Percentiles rank a stretch among this genome's conserved stretches.
Conservation (phyloP, 257 asterid genomes). For the Solanum chaucha region DNA sequence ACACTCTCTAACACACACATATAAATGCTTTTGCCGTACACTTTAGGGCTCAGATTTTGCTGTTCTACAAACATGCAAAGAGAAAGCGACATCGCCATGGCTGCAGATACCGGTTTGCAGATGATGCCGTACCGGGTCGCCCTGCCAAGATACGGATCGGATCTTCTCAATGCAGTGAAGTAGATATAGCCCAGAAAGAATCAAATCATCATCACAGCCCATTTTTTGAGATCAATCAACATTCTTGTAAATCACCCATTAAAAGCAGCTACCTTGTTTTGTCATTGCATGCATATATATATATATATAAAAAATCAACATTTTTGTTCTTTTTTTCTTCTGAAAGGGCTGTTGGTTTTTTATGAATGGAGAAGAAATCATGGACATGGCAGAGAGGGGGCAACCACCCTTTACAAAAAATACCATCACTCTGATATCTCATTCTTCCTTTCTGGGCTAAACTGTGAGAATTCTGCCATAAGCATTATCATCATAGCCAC, state of each 20-base stretch:
- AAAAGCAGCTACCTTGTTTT: neutral
- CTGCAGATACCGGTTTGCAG: neutral
- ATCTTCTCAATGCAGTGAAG: neutral
- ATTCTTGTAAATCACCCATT: neutral
- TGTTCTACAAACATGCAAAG: neutral
- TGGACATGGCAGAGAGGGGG: constrained; percentile 13
- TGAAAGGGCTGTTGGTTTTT: neutral
- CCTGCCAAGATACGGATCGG: neutral
- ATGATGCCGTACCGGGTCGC: neutral
- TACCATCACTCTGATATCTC: constrained; percentile 7
- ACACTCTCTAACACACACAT: too few relatives aligned
- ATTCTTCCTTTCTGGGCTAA: neutral
- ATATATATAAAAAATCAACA: neutral
- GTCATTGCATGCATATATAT: too few relatives aligned
- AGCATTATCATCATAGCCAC: neutral
- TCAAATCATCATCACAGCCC: neutral
- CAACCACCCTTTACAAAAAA: constrained; percentile 20
- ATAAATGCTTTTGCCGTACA: neutral
- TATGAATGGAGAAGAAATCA: constrained; percentile 4
- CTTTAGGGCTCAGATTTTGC: neutral
- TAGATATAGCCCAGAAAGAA: neutral
- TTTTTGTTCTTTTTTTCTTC: neutral
- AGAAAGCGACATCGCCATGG: neutral
- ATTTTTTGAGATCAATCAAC: neutral
- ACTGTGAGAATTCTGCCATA: neutral